Base-by-base conservation (phyloP, 2,329 filamentous ascomycete genomes). In the Westerdykella aurantiaca region DNA sequence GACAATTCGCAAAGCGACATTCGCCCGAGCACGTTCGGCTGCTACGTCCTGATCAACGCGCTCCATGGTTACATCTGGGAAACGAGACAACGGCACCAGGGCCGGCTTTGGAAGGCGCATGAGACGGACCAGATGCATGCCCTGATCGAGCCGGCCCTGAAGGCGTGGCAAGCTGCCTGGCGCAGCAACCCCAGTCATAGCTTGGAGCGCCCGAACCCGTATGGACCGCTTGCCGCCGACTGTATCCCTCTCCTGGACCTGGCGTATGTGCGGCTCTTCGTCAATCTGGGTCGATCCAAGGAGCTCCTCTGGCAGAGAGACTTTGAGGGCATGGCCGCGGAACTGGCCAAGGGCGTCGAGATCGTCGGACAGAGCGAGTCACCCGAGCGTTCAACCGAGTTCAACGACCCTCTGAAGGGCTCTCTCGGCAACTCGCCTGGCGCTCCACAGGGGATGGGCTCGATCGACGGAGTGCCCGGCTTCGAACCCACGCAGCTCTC, bases 61-160 rank as follows among this genome's bases (percentile, higher is more conserved):
- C 75, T 97, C 18, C 93, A 97, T 70, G 96, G 96, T 56, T 96
- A 95, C 67, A 96, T 97, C 37, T 97, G 93, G 93, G 91, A 97
- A 69, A 96, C 90, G 0, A 79, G 91, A 18, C 90, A 95, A 67
- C 78, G 89, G 41, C 90, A 96, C 56, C 84, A 90, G 56, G 89
- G 86, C 55, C 84, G 88, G 49, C 76, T 88, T 39, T 96, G 91
- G 91, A 95, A 89, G 2, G 81, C 84, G 29, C 85, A 91, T 52
- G 91, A 97, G 67, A 95, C 88, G 0, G 90, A 97, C 54, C 88
- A 89, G 51, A 95, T 97, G 89, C 90, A 96, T 64, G 81, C 86
- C 1, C 89, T 95, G 60, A 94, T 97, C 45, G 90, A 96, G 65
- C 91, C 91, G 10, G 91, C 91, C 2, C 73, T 98, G 48, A 86